A percentile compares a stretch with the other conserved stretches of the same genome.
Conservation (phyloP, 306 rosid genomes). For the Lotus japonicus region DNA sequence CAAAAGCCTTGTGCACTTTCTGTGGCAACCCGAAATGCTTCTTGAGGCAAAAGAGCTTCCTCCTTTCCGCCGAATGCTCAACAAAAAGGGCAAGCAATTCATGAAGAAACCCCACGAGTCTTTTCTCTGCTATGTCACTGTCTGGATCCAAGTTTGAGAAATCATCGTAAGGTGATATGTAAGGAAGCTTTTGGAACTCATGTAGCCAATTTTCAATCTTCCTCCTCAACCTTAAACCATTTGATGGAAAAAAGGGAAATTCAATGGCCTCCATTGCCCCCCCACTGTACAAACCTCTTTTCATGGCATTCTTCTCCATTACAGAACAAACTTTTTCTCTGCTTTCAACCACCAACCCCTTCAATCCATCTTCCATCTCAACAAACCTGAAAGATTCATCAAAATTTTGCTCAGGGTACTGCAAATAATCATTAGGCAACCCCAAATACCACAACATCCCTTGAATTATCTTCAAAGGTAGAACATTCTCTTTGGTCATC, state of each 20-base stretch:
- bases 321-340: constrained; percentile 48
- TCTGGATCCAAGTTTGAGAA: constrained; percentile 45
- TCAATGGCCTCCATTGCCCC: constrained; percentile 56
- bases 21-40: constrained; percentile 75
- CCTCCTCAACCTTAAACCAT: constrained; percentile 74
- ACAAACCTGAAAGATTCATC: constrained; percentile 67
- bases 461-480: constrained; percentile 71
- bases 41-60: constrained; percentile 70
- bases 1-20: constrained; percentile 80
- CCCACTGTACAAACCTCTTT: constrained; percentile 44
- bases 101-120: constrained; percentile 75
- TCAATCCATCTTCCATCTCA: constrained; percentile 69
- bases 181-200: constrained; percentile 80
- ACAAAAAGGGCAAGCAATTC: constrained; percentile 76
- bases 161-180: constrained; percentile 77
- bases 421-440: constrained; percentile 62
- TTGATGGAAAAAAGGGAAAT: constrained; percentile 63
- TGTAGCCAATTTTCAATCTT: constrained; percentile 66
- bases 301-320: constrained; percentile 57
- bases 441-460: constrained; percentile 97
- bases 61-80: constrained; percentile 83
- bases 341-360: constrained; percentile 49
- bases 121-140: constrained; percentile 68
- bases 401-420: constrained; percentile 41
- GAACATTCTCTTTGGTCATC: constrained; percentile 60